Percentiles rank a stretch among this genome's conserved stretches.
Conservation (phyloP, 805 yeast genomes). For the Allodekkera sacchari region DNA sequence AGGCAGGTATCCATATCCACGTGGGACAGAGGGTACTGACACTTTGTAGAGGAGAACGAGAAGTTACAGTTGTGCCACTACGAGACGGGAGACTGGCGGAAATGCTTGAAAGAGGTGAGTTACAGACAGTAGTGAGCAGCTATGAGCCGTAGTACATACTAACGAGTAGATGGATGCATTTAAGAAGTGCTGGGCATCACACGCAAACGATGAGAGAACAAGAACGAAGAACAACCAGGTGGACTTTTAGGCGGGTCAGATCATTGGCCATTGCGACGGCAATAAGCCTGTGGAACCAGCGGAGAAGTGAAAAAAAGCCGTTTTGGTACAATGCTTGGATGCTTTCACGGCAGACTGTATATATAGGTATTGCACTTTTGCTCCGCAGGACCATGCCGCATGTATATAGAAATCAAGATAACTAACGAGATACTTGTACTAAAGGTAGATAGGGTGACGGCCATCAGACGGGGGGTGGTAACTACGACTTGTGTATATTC, state of each 20-base stretch:
- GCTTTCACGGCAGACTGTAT: background rate
- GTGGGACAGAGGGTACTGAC: constrained; percentile 7
- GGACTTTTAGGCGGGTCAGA: background rate
- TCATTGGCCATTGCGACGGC: background rate
- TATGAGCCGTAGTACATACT: background rate
- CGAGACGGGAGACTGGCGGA: constrained; percentile 75
- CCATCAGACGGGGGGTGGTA: too few relatives aligned
- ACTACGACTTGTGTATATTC: too few relatives aligned
- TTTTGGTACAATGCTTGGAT: too few relatives aligned
- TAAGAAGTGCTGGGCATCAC: constrained; percentile 33
- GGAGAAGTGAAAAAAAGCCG: too few relatives aligned
- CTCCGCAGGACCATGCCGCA: background rate
- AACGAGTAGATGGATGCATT: constrained; percentile 31
- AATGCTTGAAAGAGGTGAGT: constrained; percentile 56
- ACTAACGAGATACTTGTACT: too few relatives aligned
- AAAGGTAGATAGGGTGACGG: too few relatives aligned
- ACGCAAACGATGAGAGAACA: constrained; percentile 31
- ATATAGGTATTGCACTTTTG: background rate
- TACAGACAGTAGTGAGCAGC: background rate
- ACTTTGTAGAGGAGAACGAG: constrained; percentile 47
- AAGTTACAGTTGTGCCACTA: constrained; percentile 71
- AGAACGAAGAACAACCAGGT: constrained; percentile 27
- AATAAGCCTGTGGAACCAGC: background rate
- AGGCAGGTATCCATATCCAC: background rate
- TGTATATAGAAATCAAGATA: background rate